Percentiles rank a stretch among this genome's conserved stretches.
phyloP scores from a whole-genome alignment of 2,329 filamentous ascomycete species.

The Ilyonectria sp. region DNA sequence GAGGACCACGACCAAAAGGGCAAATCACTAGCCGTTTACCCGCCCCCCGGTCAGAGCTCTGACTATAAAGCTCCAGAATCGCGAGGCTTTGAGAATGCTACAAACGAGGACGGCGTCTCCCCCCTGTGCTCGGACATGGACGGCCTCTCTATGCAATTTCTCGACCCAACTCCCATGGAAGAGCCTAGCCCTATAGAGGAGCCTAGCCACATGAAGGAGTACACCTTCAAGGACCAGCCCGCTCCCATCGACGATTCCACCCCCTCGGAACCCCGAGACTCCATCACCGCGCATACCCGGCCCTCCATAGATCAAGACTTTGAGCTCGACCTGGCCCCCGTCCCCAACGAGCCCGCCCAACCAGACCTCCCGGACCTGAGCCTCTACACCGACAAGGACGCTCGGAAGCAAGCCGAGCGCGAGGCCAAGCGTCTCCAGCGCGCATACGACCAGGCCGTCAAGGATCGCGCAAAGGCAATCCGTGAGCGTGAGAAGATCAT shows the following conservation, averaged over 20 bases:
- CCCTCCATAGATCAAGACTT: conserved; percentile 17
- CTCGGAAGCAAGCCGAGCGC: conserved; percentile 78
- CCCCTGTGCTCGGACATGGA: conserved; percentile 31
- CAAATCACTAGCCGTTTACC: conserved; percentile 15
- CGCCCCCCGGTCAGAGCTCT: conserved; percentile 8
- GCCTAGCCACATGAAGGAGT: not conserved
- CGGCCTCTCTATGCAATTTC: conserved; percentile 51
- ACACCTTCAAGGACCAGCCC: not conserved
- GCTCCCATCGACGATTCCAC: not conserved
- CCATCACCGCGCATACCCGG: conserved; percentile 10
- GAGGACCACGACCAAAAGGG: conserved; percentile 40
- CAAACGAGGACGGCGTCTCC: conserved; percentile 19
- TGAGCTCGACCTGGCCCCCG: conserved; percentile 45
- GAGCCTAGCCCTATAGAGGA: conserved; percentile 39
- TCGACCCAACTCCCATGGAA: conserved; percentile 58
- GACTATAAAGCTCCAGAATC: conserved; percentile 7
- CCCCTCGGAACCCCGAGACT: conserved; percentile 2
- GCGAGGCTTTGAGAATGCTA: not conserved
- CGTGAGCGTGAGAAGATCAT: conserved; percentile 74
- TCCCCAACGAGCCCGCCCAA: conserved; percentile 66
- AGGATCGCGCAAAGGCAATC: conserved; percentile 76
- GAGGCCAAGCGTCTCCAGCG: conserved; percentile 76
- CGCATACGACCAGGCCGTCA: conserved; percentile 76
- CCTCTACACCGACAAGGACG: conserved; percentile 73
- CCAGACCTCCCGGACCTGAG: conserved; percentile 66